A percentile compares a stretch with the other conserved stretches of the same genome.
phyloP scores from a whole-genome alignment of 2,329 filamentous ascomycete genomes.

The Penicillium sp. region DNA sequence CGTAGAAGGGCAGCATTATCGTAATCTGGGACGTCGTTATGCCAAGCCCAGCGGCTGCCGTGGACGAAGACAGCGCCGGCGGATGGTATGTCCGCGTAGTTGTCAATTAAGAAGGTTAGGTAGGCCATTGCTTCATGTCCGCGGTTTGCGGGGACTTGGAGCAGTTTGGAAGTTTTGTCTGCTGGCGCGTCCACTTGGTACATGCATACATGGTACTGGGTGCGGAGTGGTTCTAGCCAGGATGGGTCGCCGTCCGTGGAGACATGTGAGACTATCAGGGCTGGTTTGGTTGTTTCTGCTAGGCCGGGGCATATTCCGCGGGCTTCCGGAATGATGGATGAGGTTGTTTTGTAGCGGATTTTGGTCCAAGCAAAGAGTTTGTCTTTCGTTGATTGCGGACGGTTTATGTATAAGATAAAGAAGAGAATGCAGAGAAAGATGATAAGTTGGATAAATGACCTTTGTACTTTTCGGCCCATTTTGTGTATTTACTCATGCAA shows the following conservation, averaged over 20 bases:
- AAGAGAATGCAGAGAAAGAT: slow-evolving; percentile 34
- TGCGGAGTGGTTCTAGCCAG: slow-evolving; percentile 42
- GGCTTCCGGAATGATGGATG: slow-evolving; percentile 32
- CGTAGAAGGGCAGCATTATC: slow-evolving; percentile 44
- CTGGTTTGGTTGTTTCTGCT: slow-evolving; percentile 38
- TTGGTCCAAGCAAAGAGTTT: slow-evolving; percentile 44
- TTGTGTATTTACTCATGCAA: slow-evolving; percentile 6
- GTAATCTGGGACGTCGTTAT: slow-evolving; percentile 44
- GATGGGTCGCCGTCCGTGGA: slow-evolving; percentile 39
- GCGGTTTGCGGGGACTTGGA: slow-evolving; percentile 47
- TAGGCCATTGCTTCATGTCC: slow-evolving; percentile 50
- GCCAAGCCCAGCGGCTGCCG: slow-evolving; percentile 45
- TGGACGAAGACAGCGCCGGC: slow-evolving; percentile 44
- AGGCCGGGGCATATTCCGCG: slow-evolving; percentile 46
- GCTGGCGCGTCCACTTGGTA: slow-evolving; percentile 41
- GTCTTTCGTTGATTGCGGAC: slow-evolving; percentile 23
- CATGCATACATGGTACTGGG: slow-evolving; percentile 46
- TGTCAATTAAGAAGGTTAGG: slow-evolving; percentile 48
- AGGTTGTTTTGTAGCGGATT: slow-evolving; percentile 41
- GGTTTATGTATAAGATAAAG: slow-evolving; percentile 39
- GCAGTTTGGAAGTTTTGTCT: slow-evolving; percentile 24
- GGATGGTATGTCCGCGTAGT: slow-evolving; percentile 40
- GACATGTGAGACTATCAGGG: slow-evolving; percentile 44
- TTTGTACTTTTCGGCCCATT: slow-evolving; percentile 38
- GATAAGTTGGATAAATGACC: slow-evolving; percentile 33